These are phyloP conservation scores for Erodium maritimum DNA, from an alignment of 345 rosid species.

Conservation along the genomic window DNA sequence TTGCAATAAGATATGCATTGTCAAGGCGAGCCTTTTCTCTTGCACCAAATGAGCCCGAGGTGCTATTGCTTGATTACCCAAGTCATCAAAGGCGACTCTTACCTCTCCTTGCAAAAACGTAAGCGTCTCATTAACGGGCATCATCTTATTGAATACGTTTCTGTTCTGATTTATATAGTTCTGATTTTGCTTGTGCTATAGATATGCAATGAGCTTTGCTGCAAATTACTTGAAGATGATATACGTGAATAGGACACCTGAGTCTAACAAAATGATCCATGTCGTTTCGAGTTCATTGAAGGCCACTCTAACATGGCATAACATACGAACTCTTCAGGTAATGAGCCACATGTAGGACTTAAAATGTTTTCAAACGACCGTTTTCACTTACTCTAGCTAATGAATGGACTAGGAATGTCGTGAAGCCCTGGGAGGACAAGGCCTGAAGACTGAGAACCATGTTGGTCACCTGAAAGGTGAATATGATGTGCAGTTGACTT, in stretches of 20 bases:
- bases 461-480: conserved; percentile 82
- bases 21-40: conserved; percentile 77
- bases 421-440: conserved; percentile 98
- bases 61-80: conserved; percentile 85
- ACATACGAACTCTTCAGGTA: conserved; percentile 92
- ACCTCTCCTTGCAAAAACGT: conserved; percentile 94
- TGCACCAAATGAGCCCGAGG: conserved; percentile 63
- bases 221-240: conserved; percentile 68
- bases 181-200: conserved; percentile 11
- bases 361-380: background rate
- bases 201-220: conserved; percentile 76
- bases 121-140: conserved; percentile 13
- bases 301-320: conserved; percentile 76
- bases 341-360: conserved; percentile 6
- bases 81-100: conserved; percentile 84
- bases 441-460: conserved; percentile 77
- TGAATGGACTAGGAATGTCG: conserved; percentile 64
- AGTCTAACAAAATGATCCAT: conserved; percentile 63
- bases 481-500: conserved; percentile 81
- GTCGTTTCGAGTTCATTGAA: conserved; percentile 76
- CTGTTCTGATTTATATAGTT: background rate
- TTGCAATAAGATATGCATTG: conserved; percentile 69
- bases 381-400: conserved; percentile 1
- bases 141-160: too few relatives aligned
- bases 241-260: conserved; percentile 72